Conservation (phyloP, 768 basidiomycete species). For the Grammothele lineata region DNA sequence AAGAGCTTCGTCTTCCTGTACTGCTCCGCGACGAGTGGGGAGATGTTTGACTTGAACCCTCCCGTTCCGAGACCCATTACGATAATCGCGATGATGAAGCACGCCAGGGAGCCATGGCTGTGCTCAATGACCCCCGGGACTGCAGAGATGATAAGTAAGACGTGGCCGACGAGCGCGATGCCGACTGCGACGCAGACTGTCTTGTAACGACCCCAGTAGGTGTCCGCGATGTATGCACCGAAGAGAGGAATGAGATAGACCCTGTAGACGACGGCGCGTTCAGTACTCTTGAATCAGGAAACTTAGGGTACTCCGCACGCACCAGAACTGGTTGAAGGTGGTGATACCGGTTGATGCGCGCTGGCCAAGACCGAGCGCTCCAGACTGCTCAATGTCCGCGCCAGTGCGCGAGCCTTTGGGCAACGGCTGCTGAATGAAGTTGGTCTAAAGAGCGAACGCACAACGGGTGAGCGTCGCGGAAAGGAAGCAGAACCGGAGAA, state of each 20-base stretch:
- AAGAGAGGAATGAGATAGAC: slow-evolving; percentile 62
- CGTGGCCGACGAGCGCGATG: slow-evolving; percentile 59
- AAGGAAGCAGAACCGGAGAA: slow-evolving; percentile 4
- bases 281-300: too few species aligned
- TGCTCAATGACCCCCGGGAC: slow-evolving; percentile 63
- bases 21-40: slow-evolving; percentile 77
- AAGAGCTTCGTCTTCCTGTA: slow-evolving; percentile 53
- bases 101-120: slow-evolving; percentile 40
- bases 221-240: slow-evolving; percentile 72
- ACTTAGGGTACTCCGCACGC: too few species aligned
- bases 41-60: slow-evolving; percentile 74
- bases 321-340: slow-evolving; percentile 73
- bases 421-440: slow-evolving; percentile 71
- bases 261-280: too few species aligned
- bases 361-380: slow-evolving; percentile 65
- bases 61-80: slow-evolving; percentile 59
- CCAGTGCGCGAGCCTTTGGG: slow-evolving; percentile 65
- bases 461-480: too few species aligned
- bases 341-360: slow-evolving; percentile 67
- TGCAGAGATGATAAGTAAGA: slow-evolving; percentile 62
- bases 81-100: slow-evolving; percentile 56
- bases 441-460: too few species aligned
- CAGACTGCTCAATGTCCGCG: slow-evolving; percentile 55
- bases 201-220: slow-evolving; percentile 69
- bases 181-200: slow-evolving; percentile 59